Base-by-base conservation (phyloP, 2,329 filamentous ascomycete genomes). In the Arthroderma uncinatum region DNA sequence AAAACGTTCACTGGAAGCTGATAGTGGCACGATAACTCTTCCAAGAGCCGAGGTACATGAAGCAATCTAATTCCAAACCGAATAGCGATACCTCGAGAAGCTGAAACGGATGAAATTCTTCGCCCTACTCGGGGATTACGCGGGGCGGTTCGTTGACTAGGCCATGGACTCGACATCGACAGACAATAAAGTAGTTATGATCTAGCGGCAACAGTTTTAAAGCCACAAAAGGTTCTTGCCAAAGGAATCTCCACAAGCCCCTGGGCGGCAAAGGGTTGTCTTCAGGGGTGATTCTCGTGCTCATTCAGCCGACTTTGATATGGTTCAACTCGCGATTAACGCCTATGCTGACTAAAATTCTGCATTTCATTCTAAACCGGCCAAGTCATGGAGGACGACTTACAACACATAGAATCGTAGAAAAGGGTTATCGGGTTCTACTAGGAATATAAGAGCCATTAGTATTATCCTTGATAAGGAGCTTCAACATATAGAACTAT, bases 41-140 rank as follows among this genome's bases (percentile, higher is more conserved):
- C 79, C 82, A 63, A 94, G 95, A 74, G 89, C 92, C 10, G 90
- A 97, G 55, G 93, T 93, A 4, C n/a, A 79, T 83, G 73, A 74
- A 77, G 8, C n/a, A n/a, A n/a, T n/a, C 25, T 47, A 25, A 19
- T 25, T n/a, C 19, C 7, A 19, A 47, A 19, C 19, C 40, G 25
- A 47, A 4, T n/a, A 19, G 25, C n/a, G n/a, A n/a, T n/a, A n/a
- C 19, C 12, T 4, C 21, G 19, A 47, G 25, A 8, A 53, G 14
- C 48, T 53, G n/a, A 3, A 9, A 16, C 2, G 25, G 33, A 10
- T 3, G 8, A 2, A 1, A 1, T 53, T 19, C 8, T 14, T 16
- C 6, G 23, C n/a, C 48, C 9, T 34, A 14, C 25, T 53, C 34
- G 48, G 48, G 19, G 48, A 53, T 28, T 53, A 53, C 16, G 23